phyloP scores from a whole-genome alignment of 2,329 filamentous ascomycete species.

The Boeremia lycopersici region DNA sequence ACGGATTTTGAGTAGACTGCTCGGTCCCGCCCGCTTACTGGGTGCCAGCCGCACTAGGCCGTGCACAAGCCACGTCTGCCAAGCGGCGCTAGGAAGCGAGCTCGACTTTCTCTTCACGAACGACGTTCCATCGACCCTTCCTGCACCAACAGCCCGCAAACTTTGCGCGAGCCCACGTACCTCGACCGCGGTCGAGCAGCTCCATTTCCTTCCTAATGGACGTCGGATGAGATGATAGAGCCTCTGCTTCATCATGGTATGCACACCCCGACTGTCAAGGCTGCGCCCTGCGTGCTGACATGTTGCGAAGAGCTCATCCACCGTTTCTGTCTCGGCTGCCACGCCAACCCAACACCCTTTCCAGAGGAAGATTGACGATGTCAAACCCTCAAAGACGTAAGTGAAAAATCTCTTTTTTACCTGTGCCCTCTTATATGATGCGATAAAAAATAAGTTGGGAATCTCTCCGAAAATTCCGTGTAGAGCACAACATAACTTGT shows the following conservation, averaged over 20 bases:
- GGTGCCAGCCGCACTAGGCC: constrained; percentile 8
- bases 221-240: constrained; percentile 41
- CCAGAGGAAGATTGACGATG: constrained; percentile 79
- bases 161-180: constrained; percentile 36
- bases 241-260: constrained; percentile 46
- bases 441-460: constrained; percentile 88
- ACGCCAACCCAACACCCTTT: constrained; percentile 76
- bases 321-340: constrained; percentile 74
- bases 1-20: constrained; percentile 20
- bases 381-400: constrained; percentile 90
- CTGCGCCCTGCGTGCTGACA: constrained; percentile 21
- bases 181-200: constrained; percentile 44
- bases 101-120: constrained; percentile 34
- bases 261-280: constrained; percentile 9
- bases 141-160: constrained; percentile 33
- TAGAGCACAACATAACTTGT: constrained; percentile 88
- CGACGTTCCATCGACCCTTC: constrained; percentile 27
- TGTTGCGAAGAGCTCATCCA: constrained; percentile 62
- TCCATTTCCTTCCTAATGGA: constrained; percentile 41
- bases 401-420: constrained; percentile 38
- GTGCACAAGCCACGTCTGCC: constrained; percentile 21
- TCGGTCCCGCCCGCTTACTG: constrained; percentile 23
- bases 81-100: constrained; percentile 33
- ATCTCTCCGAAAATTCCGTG: constrained; percentile 98
- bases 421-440: constrained; percentile 69